A percentile compares a stretch with the other conserved stretches of the same genome.
Evolutionary conservation across 2,329 filamentous ascomycete genomes (phyloP).

Genomic region (Penicillium sumatraense): DNA sequence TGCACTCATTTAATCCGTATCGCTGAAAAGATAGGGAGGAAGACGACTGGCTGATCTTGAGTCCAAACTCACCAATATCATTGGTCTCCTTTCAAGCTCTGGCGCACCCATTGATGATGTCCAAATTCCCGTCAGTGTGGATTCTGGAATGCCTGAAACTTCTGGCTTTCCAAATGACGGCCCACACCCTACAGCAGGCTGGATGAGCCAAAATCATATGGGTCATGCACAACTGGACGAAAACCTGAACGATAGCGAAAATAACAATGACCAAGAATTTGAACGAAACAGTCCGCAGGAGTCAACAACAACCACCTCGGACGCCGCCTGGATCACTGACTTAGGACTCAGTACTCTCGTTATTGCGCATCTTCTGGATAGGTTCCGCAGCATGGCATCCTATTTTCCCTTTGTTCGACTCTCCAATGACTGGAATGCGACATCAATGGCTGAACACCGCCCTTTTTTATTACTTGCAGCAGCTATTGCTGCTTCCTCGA

Average conservation of each 20-base stretch:
- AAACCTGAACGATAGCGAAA: neutral
- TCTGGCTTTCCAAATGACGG: neutral
- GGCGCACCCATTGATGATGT: conserved; percentile 1
- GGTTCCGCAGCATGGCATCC: conserved; percentile 17
- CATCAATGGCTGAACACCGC: conserved; percentile 19
- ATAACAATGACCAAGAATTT: neutral
- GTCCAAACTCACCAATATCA: conserved; percentile 18
- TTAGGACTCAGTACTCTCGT: conserved; percentile 6
- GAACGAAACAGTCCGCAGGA: neutral
- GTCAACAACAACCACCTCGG: neutral
- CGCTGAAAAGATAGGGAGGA: conserved; percentile 11
- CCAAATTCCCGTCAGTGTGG: neutral
- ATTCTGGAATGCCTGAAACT: neutral
- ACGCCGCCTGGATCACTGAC: conserved; percentile 10
- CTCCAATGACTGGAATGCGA: conserved; percentile 11
- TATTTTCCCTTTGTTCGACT: conserved; percentile 21
- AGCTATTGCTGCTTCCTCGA: conserved; percentile 18
- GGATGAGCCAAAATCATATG: neutral
- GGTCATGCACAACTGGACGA: neutral
- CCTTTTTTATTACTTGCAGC: conserved; percentile 23
- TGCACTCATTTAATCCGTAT: neutral
- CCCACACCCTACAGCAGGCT: neutral
- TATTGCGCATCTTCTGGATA: conserved; percentile 14
- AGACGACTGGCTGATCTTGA: conserved; percentile 17
- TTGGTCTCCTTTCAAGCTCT: conserved; percentile 17